Evolutionary conservation across 2,329 filamentous ascomycete species (phyloP).

Genomic region (Lecanicillium sp.): DNA sequence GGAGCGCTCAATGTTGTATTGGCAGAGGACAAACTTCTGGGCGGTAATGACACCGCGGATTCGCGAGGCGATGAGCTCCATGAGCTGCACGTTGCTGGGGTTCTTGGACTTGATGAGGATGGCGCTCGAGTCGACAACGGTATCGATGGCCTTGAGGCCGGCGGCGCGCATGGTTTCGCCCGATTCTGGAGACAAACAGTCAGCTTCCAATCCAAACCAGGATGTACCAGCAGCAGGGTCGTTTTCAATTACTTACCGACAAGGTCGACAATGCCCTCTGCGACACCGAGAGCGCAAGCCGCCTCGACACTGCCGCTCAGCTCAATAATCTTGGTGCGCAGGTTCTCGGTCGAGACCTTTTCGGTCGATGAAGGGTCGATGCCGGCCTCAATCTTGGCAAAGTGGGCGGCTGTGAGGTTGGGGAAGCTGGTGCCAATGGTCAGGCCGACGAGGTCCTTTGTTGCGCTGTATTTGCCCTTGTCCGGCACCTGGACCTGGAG

Average conservation of each 20-base stretch:
- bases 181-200: slow-evolving; percentile 57
- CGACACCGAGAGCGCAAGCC: slow-evolving; percentile 88
- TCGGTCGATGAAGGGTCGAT: slow-evolving; percentile 31
- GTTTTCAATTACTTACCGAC: slow-evolving; percentile 88
- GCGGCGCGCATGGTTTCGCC: slow-evolving; percentile 97
- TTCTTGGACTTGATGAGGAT: slow-evolving; percentile 87
- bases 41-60: slow-evolving; percentile 93
- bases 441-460: slow-evolving; percentile 78
- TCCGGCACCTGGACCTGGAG: slow-evolving; percentile 95
- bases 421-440: slow-evolving; percentile 96
- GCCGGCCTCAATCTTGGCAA: slow-evolving; percentile 63
- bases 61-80: slow-evolving; percentile 76
- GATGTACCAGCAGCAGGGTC: too few species aligned
- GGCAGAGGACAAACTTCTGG: slow-evolving; percentile 88
- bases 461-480: slow-evolving; percentile 63
- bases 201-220: too few species aligned
- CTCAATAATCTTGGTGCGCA: slow-evolving; percentile 86
- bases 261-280: slow-evolving; percentile 94
- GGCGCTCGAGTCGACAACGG: slow-evolving; percentile 79
- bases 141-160: slow-evolving; percentile 88
- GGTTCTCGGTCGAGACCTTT: slow-evolving; percentile 34
- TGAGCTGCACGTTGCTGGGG: slow-evolving; percentile 70
- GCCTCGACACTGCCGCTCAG: slow-evolving; percentile 96
- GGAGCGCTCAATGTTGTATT: slow-evolving; percentile 81
- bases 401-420: slow-evolving; percentile 74